Conservation (phyloP, 441 rosid genomes). For the Gossypium laxum region DNA sequence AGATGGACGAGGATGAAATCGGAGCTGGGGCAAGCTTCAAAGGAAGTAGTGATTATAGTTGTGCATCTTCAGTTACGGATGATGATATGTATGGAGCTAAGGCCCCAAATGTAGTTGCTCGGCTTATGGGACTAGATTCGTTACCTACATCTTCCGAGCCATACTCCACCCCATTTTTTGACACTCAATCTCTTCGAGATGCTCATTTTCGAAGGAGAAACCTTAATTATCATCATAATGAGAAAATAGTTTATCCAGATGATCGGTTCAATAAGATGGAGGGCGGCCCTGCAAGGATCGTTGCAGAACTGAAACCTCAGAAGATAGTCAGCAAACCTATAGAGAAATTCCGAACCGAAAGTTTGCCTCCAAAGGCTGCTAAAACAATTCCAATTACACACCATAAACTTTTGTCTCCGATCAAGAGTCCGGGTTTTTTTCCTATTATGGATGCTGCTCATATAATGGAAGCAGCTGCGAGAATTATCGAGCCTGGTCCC, state of each 20-base stretch:
- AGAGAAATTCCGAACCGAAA: constrained; percentile 86
- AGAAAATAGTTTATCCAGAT: constrained; percentile 38
- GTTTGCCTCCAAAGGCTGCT: constrained; percentile 84
- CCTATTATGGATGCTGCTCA: constrained; percentile 76
- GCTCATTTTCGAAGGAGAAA: constrained; percentile 37
- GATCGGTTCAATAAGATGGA: constrained; percentile 39
- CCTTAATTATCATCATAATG: constrained; percentile 38
- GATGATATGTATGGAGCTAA: constrained; percentile 73
- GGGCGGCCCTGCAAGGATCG: constrained; percentile 28
- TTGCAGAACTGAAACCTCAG: constrained; percentile 31
- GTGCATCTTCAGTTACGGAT: constrained; percentile 83
- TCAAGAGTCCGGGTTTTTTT: constrained; percentile 75
- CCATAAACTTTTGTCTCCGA: constrained; percentile 85
- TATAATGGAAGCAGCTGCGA: constrained; percentile 97
- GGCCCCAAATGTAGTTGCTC: constrained; percentile 83
- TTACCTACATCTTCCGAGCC: constrained; percentile 61
- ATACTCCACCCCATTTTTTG: constrained; percentile 49
- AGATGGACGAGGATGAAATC: constrained; percentile 65
- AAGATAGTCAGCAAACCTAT: constrained; percentile 50
- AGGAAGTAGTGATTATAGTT: constrained; percentile 64
- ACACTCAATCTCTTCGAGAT: constrained; percentile 47
- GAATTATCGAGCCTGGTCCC: constrained; percentile 59
- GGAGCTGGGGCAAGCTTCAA: constrained; percentile 42
- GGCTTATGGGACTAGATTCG: constrained; percentile 91
- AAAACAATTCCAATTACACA: constrained; percentile 87